A percentile compares a stretch with the other conserved stretches of the same genome.
These are phyloP conservation scores for Penicillium sp. DNA, from an alignment of 2,329 filamentous ascomycete species.

Conservation along the genomic window DNA sequence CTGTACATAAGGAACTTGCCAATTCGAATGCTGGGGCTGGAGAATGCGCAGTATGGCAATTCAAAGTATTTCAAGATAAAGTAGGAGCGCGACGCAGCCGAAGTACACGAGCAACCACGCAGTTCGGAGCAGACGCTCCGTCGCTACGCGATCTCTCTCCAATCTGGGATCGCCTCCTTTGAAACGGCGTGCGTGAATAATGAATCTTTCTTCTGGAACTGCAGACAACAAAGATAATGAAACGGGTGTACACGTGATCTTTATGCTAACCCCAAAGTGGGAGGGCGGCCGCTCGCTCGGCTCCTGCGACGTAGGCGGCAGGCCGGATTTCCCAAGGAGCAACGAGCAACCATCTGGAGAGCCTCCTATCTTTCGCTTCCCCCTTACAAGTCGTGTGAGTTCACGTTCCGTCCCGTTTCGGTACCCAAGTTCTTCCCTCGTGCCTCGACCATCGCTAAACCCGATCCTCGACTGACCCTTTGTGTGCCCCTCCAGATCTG, in stretches of 20 bases:
- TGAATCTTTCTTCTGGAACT: neutral
- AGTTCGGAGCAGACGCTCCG: neutral
- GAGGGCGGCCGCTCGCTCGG: constrained; percentile 25
- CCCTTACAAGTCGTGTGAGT: constrained; percentile 22
- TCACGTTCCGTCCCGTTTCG: neutral
- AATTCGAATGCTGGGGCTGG: neutral
- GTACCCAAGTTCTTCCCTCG: neutral
- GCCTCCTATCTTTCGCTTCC: constrained; percentile 28
- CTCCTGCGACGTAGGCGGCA: constrained; percentile 21
- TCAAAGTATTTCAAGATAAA: neutral
- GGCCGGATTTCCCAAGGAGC: constrained; percentile 23
- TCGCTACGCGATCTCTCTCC: neutral
- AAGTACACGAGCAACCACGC: neutral
- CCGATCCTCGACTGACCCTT: constrained; percentile 18
- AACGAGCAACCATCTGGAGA: constrained; percentile 26
- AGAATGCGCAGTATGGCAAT: neutral
- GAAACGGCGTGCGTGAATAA: neutral
- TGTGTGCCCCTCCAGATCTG: constrained; percentile 19
- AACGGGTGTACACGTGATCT: constrained; percentile 23
- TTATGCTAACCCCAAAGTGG: constrained; percentile 26
- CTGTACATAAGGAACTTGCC: neutral
- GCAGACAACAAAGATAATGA: constrained; percentile 7
- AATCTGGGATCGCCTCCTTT: neutral
- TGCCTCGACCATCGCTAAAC: neutral
- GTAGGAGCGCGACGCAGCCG: neutral